phyloP scores from a whole-genome alignment of 1,139 yeast species.

The Candida sp. region DNA sequence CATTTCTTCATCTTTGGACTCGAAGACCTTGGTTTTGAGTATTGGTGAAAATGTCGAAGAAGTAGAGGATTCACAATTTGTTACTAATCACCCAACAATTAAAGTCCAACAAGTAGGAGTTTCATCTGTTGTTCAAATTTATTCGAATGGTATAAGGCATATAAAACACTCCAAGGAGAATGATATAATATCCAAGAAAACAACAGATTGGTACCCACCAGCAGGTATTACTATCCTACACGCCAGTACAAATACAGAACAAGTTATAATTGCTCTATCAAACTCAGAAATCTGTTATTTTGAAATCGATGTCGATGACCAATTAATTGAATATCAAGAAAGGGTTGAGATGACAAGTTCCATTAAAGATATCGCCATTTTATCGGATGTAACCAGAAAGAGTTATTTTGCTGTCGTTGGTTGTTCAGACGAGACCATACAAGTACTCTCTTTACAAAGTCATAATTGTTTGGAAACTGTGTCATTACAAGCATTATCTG shows the following conservation, averaged over 20 bases:
- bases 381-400: constrained; percentile 39
- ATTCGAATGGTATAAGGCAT: constrained; percentile 70
- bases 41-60: constrained; percentile 82
- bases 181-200: constrained; percentile 18
- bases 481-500: constrained; percentile 65
- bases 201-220: constrained; percentile 81
- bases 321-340: constrained; percentile 68
- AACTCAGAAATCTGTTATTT: constrained; percentile 79
- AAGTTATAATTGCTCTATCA: constrained; percentile 68
- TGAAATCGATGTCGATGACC: constrained; percentile 66
- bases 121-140: constrained; percentile 67
- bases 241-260: constrained; percentile 64
- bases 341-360: constrained; percentile 51
- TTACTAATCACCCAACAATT: constrained; percentile 57
- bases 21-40: constrained; percentile 67
- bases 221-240: constrained; percentile 63
- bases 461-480: constrained; percentile 61
- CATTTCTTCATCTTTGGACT: constrained; percentile 54
- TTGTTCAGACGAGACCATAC: constrained; percentile 66
- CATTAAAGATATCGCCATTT: constrained; percentile 51
- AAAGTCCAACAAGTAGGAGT: constrained; percentile 69
- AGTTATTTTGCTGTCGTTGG: constrained; percentile 68
- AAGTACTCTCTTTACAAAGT: constrained; percentile 63
- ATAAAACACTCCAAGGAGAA: constrained; percentile 29
- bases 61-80: constrained; percentile 62